Evolutionary conservation across 495 filamentous ascomycete genomes (phyloP).

Genomic region (Baudoinia panamericana): DNA sequence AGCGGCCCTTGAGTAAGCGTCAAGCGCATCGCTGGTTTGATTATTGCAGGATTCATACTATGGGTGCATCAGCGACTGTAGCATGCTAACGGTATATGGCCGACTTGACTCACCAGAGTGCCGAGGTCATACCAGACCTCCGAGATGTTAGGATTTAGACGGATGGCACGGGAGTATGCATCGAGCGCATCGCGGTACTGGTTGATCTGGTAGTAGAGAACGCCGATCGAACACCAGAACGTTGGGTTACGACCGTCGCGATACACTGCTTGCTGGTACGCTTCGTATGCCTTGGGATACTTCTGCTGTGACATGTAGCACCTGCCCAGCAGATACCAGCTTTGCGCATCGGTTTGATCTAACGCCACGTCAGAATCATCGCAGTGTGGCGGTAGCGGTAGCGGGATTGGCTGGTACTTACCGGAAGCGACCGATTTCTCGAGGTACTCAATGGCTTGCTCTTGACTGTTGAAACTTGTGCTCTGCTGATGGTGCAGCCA

Average conservation of each 20-base stretch:
- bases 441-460: conserved; percentile 90
- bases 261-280: conserved; percentile 98
- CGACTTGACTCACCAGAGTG: conserved; percentile 66
- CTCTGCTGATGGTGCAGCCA: conserved; percentile 98
- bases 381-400: too few species aligned
- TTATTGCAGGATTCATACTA: conserved; percentile 99
- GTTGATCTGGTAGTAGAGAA: conserved; percentile 99
- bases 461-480: conserved; percentile 74
- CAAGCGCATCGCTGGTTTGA: conserved; percentile 89
- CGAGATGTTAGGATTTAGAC: conserved; percentile 95
- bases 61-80: conserved; percentile 21
- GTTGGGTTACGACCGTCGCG: conserved; percentile 96
- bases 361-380: too few species aligned
- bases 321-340: conserved; percentile 94
- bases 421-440: conserved; percentile 94
- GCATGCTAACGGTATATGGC: too few species aligned
- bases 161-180: conserved; percentile 95
- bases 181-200: conserved; percentile 98
- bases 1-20: conserved; percentile 88
- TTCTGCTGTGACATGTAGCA: conserved; percentile 99
- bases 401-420: conserved; percentile 41
- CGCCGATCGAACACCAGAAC: conserved; percentile 99
- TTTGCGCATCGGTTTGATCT: conserved; percentile 91
- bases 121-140: conserved; percentile 99
- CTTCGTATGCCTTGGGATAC: conserved; percentile 97